These are phyloP conservation scores for Podila horticola DNA, from an alignment of 192 early-diverging fungal genomes.

Conservation along the genomic window DNA sequence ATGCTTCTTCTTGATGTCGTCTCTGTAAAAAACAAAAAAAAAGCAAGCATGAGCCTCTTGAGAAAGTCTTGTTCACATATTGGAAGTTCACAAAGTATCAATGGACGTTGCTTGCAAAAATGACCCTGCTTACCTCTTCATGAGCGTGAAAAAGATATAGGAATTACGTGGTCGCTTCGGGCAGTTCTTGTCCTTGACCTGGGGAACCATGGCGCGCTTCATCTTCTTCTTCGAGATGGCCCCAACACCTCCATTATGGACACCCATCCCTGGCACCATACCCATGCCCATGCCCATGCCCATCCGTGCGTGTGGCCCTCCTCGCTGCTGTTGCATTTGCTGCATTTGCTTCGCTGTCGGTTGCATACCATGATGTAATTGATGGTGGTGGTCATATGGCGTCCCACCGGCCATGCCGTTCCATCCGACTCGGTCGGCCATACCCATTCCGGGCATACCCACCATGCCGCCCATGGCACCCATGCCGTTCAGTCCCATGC, in stretches of 20 bases:
- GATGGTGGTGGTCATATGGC: conserved; percentile 17
- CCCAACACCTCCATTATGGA: background rate
- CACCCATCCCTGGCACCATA: conserved; percentile 5
- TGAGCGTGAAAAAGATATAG: conserved; percentile 48
- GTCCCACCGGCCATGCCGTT: conserved; percentile 13
- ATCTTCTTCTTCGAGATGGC: conserved; percentile 40
- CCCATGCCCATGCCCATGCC: conserved; percentile 24
- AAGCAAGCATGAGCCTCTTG: background rate
- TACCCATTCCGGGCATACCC: conserved; percentile 34
- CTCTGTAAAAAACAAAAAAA: conserved; percentile 20
- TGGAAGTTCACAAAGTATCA: background rate
- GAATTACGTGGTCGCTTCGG: conserved; percentile 55
- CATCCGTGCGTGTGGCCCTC: background rate
- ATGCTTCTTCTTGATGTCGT: conserved; percentile 54
- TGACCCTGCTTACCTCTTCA: conserved; percentile 45
- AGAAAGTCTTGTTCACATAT: background rate
- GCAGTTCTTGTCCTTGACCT: conserved; percentile 54
- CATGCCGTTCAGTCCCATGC: conserved; percentile 23
- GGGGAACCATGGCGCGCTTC: conserved; percentile 19
- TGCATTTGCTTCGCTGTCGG: background rate
- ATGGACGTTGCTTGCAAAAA: background rate
- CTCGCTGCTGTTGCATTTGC: background rate
- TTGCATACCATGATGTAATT: background rate
- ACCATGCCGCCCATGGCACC: conserved; percentile 26
- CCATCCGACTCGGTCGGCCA: conserved; percentile 11